phyloP scores from a whole-genome alignment of 441 rosid genomes.

The Adansonia madagascariensis region DNA sequence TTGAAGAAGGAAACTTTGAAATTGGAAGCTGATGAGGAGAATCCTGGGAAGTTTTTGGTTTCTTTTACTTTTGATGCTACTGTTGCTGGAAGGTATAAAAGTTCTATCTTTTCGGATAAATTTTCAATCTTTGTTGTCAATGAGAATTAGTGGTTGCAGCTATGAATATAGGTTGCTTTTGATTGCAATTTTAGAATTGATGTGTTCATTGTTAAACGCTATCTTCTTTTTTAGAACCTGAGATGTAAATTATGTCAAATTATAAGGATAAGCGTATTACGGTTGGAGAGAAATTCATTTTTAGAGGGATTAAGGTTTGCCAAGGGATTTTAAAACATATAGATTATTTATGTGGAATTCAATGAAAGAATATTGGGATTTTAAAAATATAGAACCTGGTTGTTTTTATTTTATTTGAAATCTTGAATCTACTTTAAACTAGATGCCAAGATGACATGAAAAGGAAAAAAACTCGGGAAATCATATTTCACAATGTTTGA shows the following conservation, averaged over 20 bases:
- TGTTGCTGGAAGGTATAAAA: slow-evolving; percentile 74
- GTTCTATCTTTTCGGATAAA: slow-evolving; percentile 14
- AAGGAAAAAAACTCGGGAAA: background rate
- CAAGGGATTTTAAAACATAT: background rate
- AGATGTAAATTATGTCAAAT: slow-evolving; percentile 4
- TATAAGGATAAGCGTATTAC: background rate
- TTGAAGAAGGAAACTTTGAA: slow-evolving; percentile 82
- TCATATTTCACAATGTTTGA: slow-evolving; percentile 19
- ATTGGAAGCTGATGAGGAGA: slow-evolving; percentile 67
- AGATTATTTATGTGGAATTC: background rate
- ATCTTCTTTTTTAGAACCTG: background rate
- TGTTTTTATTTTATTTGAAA: background rate
- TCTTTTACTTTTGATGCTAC: slow-evolving; percentile 93
- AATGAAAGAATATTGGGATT: background rate
- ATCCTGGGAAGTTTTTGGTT: slow-evolving; percentile 69
- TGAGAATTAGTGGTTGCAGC: background rate
- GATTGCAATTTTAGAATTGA: slow-evolving; percentile 5
- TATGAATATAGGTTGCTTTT: background rate
- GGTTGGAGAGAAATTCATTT: background rate
- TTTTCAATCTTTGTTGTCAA: background rate
- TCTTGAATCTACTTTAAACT: background rate
- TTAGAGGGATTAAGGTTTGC: background rate
- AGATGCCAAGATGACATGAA: background rate
- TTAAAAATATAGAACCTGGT: background rate
- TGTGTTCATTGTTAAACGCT: background rate